These are phyloP conservation scores for Pseudonitzschia multistriata DNA, from an alignment of 108 stramenopile species.

Conservation along the genomic window DNA sequence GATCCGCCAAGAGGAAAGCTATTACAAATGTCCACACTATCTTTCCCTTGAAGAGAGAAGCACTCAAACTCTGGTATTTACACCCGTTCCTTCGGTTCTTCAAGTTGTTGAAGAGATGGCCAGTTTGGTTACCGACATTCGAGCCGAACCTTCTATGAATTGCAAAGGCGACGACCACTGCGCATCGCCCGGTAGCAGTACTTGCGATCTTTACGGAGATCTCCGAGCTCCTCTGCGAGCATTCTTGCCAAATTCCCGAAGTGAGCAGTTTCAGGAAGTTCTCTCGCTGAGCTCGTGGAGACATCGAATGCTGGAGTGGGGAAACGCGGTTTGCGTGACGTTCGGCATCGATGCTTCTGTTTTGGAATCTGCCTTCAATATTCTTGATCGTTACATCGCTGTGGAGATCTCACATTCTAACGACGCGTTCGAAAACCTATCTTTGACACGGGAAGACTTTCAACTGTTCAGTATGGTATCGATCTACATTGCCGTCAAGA, in stretches of 20 bases:
- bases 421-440: conserved; percentile 18
- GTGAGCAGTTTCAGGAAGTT: not conserved
- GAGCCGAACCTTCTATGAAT: not conserved
- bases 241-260: not conserved
- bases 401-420: not conserved
- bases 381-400: conserved; percentile 62
- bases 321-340: conserved; percentile 16
- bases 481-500: conserved; percentile 69
- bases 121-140: conserved; percentile 27
- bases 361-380: conserved; percentile 54
- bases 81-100: not conserved
- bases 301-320: conserved; percentile 43
- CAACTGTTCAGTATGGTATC: conserved; percentile 74
- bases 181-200: not conserved
- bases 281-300: conserved; percentile 27
- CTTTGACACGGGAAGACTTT: conserved; percentile 56
- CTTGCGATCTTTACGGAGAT: not conserved
- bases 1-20: conserved; percentile 18
- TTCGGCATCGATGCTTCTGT: conserved; percentile 31
- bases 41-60: not conserved
- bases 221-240: not conserved
- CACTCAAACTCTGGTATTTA: not conserved
- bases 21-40: conserved; percentile 22
- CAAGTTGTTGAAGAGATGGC: conserved; percentile 23
- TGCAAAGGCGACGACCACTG: not conserved